These are phyloP conservation scores for Berberis vulgaris DNA, from an alignment of 164 flowering plant genomes.

Conservation along the genomic window DNA sequence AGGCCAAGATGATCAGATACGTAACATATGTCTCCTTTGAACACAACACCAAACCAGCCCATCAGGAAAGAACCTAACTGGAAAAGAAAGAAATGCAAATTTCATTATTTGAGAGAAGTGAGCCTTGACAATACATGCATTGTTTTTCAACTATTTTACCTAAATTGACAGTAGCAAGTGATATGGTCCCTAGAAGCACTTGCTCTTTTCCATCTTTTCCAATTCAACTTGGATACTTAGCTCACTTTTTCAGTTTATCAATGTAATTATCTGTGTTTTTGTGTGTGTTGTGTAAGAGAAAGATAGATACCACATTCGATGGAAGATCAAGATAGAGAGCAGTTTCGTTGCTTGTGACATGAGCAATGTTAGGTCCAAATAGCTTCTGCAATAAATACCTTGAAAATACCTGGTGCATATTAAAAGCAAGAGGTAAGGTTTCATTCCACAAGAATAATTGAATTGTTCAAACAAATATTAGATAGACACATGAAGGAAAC, in stretches of 20 bases:
- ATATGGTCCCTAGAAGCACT: background rate
- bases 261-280: background rate
- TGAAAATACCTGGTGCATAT: constrained; percentile 44
- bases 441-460: background rate
- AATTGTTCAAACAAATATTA: background rate
- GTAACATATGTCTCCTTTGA: constrained; percentile 54
- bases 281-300: constrained; percentile 20
- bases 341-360: constrained; percentile 48
- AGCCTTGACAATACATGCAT: background rate
- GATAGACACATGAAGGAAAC: too few species aligned
- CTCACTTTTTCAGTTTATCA: background rate
- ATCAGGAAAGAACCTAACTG: constrained; percentile 92
- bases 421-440: background rate
- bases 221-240: background rate
- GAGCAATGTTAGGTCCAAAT: constrained; percentile 62
- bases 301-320: constrained; percentile 70
- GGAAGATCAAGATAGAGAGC: constrained; percentile 85
- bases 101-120: background rate
- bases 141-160: background rate
- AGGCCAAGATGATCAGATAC: constrained; percentile 66
- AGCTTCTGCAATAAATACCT: constrained; percentile 67
- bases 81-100: background rate
- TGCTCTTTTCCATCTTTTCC: background rate
- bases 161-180: background rate
- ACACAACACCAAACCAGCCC: constrained; percentile 94